Percentiles rank a stretch among this genome's conserved stretches.
Conservation (phyloP, 2,329 filamentous ascomycete species). For the Ascochyta viciae-villosae region DNA sequence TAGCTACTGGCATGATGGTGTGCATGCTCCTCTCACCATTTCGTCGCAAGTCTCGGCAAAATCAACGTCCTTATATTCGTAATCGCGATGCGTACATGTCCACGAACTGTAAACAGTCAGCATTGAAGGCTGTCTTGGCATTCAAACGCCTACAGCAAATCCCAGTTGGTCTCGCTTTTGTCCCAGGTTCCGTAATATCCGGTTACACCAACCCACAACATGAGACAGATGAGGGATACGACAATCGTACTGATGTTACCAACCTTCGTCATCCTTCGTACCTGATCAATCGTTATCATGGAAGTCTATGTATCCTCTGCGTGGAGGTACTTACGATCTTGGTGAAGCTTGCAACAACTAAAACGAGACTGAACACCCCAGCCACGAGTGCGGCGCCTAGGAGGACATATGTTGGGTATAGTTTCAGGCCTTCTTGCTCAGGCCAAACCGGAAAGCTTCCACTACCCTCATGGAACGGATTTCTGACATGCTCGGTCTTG, state of each 20-base stretch:
- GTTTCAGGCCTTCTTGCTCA: constrained; percentile 18
- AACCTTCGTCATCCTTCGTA: constrained; percentile 27
- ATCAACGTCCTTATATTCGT: constrained; percentile 22
- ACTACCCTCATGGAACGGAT: constrained; percentile 23
- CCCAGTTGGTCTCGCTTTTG: constrained; percentile 27
- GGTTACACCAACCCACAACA: constrained; percentile 24
- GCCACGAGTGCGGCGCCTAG: constrained; percentile 21
- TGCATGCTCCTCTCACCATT: constrained; percentile 18
- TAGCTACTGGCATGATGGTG: neutral
- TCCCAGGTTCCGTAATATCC: constrained; percentile 32
- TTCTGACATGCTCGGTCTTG: constrained; percentile 20
- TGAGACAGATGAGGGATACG: constrained; percentile 22
- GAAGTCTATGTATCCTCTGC: neutral
- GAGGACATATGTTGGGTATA: constrained; percentile 23
- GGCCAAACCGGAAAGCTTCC: constrained; percentile 29
- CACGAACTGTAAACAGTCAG: constrained; percentile 22
- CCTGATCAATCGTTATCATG: constrained; percentile 7
- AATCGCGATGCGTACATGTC: constrained; percentile 25
- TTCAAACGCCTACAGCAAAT: constrained; percentile 20
- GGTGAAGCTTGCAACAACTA: constrained; percentile 25
- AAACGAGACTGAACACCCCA: constrained; percentile 19
- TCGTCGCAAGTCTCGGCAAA: constrained; percentile 24
- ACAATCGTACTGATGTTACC: constrained; percentile 27
- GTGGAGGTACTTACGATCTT: constrained; percentile 16
- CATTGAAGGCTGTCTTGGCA: too few relatives aligned